phyloP scores from a whole-genome alignment of 305 asterid species.

The Withania somnifera region DNA sequence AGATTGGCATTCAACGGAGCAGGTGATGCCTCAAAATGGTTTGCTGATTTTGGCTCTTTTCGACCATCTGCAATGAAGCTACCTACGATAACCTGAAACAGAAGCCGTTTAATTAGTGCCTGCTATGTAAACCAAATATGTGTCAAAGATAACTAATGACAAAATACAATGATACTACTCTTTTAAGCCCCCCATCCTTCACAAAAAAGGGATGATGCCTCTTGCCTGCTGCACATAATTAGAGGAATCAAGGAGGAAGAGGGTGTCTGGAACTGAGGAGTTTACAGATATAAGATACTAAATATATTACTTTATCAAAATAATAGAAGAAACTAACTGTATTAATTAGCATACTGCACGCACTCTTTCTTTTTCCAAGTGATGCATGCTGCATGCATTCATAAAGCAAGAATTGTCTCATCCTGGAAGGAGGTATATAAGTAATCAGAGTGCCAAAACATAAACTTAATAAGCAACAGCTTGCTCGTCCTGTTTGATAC shows the following conservation, averaged over 20 bases:
- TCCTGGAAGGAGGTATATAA: background rate
- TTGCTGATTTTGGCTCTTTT: constrained; percentile 27
- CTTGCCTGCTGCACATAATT: background rate
- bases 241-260: too few relatives aligned
- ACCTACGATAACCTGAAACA: constrained; percentile 48
- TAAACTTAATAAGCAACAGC: background rate
- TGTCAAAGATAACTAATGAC: background rate
- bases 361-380: background rate
- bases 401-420: background rate
- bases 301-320: too few relatives aligned
- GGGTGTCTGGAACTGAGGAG: too few relatives aligned
- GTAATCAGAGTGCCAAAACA: background rate
- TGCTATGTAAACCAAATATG: background rate
- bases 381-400: background rate
- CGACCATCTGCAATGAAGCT: constrained; percentile 39
- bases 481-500: background rate
- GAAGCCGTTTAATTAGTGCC: background rate
- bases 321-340: too few relatives aligned
- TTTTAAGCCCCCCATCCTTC: background rate
- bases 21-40: constrained; percentile 21
- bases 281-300: too few relatives aligned
- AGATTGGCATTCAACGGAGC: constrained; percentile 24
- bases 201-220: background rate
- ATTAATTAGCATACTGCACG: too few relatives aligned
- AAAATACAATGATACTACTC: background rate